These are phyloP conservation scores for Lotmaria passim DNA, from an alignment of 208 protist genomes.

Conservation along the genomic window DNA sequence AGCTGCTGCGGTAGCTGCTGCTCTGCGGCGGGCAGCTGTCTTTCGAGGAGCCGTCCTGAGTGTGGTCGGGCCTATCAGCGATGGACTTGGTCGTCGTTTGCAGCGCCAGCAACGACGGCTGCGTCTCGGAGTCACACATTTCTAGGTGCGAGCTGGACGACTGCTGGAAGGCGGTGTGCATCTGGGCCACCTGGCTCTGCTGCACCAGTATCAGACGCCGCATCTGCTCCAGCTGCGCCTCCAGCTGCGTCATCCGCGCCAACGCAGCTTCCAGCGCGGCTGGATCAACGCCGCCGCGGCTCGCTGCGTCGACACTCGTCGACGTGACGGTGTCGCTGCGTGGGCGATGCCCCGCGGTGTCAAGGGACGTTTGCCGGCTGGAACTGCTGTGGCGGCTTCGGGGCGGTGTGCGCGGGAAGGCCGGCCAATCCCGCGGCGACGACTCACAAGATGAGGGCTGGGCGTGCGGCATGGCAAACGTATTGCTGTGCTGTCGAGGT, in stretches of 20 bases:
- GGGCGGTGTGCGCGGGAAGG: not conserved
- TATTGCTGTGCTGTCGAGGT: not conserved
- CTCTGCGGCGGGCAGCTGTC: slow-evolving; percentile 12
- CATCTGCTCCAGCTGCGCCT: slow-evolving; percentile 6
- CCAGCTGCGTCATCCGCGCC: slow-evolving; percentile 13
- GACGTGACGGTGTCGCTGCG: too few species aligned
- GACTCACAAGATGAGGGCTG: not conserved
- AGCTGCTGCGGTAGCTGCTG: slow-evolving; percentile 16
- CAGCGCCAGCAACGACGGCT: slow-evolving; percentile 11
- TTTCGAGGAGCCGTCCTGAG: slow-evolving; percentile 3
- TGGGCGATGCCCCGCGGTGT: too few species aligned
- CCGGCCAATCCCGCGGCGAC: not conserved
- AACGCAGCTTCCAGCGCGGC: not conserved
- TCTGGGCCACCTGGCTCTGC: slow-evolving; percentile 4
- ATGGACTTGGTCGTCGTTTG: not conserved
- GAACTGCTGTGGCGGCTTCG: not conserved
- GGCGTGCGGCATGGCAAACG: not conserved
- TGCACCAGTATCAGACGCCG: slow-evolving; percentile 15
- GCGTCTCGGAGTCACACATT: not conserved
- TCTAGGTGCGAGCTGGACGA: slow-evolving; percentile 2
- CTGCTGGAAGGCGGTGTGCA: slow-evolving; percentile 10
- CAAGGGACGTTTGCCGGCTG: too few species aligned
- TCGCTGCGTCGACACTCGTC: too few species aligned
- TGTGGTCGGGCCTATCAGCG: not conserved
- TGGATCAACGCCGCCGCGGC: not conserved